Evolutionary conservation across 2,329 filamentous ascomycete species (phyloP).

Genomic region (Epichloe sibirici): DNA sequence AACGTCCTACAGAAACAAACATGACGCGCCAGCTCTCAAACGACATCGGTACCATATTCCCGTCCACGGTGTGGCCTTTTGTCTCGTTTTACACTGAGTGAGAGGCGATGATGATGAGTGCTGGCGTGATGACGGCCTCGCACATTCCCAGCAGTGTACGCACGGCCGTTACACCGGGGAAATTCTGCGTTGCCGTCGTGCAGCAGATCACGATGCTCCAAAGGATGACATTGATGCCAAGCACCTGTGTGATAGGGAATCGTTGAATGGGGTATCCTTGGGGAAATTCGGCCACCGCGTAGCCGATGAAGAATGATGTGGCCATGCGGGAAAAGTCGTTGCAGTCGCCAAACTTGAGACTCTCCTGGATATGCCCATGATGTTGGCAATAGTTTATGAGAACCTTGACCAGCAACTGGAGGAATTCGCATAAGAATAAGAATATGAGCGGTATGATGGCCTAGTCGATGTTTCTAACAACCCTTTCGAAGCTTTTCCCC

Average conservation of each 20-base stretch:
- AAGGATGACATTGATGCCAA: constrained; percentile 19
- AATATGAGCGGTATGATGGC: constrained; percentile 16
- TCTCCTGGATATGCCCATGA: constrained; percentile 18
- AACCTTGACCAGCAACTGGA: constrained; percentile 18
- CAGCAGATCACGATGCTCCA: constrained; percentile 30
- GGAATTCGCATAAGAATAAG: constrained; percentile 15
- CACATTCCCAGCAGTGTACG: constrained; percentile 34
- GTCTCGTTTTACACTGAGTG: constrained; percentile 25
- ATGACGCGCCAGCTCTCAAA: constrained; percentile 36
- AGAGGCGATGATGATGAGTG: constrained; percentile 36
- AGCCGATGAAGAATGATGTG: constrained; percentile 19
- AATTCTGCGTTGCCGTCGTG: constrained; percentile 28
- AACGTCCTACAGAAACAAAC: constrained; percentile 38
- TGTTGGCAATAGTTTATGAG: constrained; percentile 18
- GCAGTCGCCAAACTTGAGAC: constrained; percentile 16
- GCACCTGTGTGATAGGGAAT: constrained; percentile 21
- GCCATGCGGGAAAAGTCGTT: constrained; percentile 21
- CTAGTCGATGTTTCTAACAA: constrained; percentile 15
- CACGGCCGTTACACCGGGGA: constrained; percentile 27
- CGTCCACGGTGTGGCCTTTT: constrained; percentile 31
- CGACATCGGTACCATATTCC: constrained; percentile 21
- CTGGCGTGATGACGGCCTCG: constrained; percentile 35
- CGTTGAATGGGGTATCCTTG: constrained; percentile 21
- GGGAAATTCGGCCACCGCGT: constrained; percentile 17
- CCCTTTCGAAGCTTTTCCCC: constrained; percentile 3